These are phyloP conservation scores for Calonectria fujianensis DNA, from an alignment of 2,329 filamentous ascomycete genomes.

Conservation along the genomic window DNA sequence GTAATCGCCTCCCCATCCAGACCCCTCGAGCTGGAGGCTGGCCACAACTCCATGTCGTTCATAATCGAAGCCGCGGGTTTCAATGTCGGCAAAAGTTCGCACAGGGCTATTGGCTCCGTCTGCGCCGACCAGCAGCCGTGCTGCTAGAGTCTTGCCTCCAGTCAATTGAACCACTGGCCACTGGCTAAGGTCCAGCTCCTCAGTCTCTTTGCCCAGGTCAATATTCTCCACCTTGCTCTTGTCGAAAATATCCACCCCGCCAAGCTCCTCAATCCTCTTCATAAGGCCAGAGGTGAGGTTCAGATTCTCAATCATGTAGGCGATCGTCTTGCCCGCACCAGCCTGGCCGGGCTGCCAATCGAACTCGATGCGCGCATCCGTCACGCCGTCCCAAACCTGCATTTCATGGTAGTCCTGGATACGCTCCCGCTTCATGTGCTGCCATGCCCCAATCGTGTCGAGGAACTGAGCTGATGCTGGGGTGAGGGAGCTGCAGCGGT, in stretches of 20 bases:
- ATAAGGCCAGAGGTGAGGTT: slow-evolving; percentile 90
- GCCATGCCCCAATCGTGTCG: slow-evolving; percentile 89
- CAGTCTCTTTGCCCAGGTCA: slow-evolving; percentile 79
- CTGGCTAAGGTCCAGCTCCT: slow-evolving; percentile 84
- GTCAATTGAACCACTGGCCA: slow-evolving; percentile 91
- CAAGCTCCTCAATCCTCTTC: slow-evolving; percentile 80
- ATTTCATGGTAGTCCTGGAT: slow-evolving; percentile 95
- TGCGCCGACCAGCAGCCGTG: slow-evolving; percentile 91
- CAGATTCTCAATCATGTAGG: slow-evolving; percentile 97
- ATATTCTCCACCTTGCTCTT: slow-evolving; percentile 88
- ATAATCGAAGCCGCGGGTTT: slow-evolving; percentile 95
- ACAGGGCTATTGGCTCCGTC: slow-evolving; percentile 98
- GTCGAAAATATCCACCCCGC: slow-evolving; percentile 82
- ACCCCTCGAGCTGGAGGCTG: slow-evolving; percentile 83
- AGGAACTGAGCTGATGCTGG: slow-evolving; percentile 91
- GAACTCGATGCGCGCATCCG: slow-evolving; percentile 91
- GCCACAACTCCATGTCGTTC: slow-evolving; percentile 92
- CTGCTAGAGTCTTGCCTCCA: slow-evolving; percentile 80
- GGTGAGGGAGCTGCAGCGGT: slow-evolving; percentile 96
- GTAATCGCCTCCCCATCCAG: slow-evolving; percentile 71
- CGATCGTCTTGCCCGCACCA: slow-evolving; percentile 79
- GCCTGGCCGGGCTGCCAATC: slow-evolving; percentile 76
- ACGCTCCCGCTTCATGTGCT: slow-evolving; percentile 81
- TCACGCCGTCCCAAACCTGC: slow-evolving; percentile 98
- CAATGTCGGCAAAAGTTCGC: slow-evolving; percentile 89